Evolutionary conservation across 148 eudicot species (phyloP).

Genomic region (Spergularia bocconei): DNA sequence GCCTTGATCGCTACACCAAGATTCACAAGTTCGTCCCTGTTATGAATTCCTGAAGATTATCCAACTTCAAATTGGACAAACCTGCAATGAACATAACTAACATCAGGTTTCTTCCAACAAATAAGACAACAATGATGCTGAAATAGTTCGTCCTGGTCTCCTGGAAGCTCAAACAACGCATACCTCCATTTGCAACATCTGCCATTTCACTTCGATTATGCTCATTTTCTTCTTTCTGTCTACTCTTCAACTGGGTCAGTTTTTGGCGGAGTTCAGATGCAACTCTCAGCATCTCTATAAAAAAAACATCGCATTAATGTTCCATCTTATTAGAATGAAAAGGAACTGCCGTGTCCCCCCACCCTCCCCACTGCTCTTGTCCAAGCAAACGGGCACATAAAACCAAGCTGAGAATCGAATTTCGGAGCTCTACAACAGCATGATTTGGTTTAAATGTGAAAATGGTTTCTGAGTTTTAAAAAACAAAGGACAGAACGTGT

Average conservation of each 20-base stretch:
- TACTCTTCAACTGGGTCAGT: conserved; percentile 31
- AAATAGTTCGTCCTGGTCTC: conserved; percentile 3
- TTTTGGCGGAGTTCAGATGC: conserved; percentile 31
- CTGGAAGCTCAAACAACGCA: conserved; percentile 10
- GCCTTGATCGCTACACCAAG: neutral
- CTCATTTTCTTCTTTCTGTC: conserved; percentile 22
- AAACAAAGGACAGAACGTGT: too few relatives aligned
- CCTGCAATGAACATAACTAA: conserved; percentile 22
- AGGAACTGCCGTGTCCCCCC: too few relatives aligned
- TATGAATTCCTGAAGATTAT: conserved; percentile 25
- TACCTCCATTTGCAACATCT: conserved; percentile 19
- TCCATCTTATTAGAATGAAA: neutral
- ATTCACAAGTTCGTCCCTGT: conserved; percentile 24
- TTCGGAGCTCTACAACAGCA: too few relatives aligned
- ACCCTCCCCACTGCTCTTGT: too few relatives aligned
- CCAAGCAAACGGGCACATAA: too few relatives aligned
- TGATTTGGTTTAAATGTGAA: too few relatives aligned
- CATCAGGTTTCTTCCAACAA: neutral
- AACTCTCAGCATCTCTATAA: conserved; percentile 31
- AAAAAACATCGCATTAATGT: neutral
- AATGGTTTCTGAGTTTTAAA: too few relatives aligned
- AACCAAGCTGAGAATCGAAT: too few relatives aligned
- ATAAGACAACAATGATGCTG: neutral
- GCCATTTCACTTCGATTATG: neutral
- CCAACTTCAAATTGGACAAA: conserved; percentile 19